Evolutionary conservation across 1,284 basidiomycete genomes (phyloP).

Genomic region (Xanthoconium separans): DNA sequence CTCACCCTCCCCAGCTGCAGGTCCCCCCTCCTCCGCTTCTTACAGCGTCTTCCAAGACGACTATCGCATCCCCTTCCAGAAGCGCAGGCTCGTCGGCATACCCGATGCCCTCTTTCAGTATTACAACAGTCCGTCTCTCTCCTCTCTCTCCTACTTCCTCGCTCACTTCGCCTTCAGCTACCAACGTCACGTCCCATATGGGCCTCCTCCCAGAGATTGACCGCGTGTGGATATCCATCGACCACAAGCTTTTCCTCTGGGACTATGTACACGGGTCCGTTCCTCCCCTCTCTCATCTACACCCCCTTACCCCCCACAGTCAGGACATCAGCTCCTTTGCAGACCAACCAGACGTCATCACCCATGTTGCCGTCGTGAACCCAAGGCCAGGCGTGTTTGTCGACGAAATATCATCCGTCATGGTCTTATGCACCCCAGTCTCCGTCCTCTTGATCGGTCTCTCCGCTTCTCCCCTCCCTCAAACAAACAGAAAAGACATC

Average conservation of each 20-base stretch:
- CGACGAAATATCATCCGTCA: constrained; percentile 86
- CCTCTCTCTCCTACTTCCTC: neutral
- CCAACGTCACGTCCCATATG: constrained; percentile 70
- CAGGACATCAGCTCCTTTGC: constrained; percentile 87
- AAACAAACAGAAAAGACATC: constrained; percentile 64
- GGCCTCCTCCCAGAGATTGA: constrained; percentile 93
- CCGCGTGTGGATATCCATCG: constrained; percentile 93
- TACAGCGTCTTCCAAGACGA: constrained; percentile 80
- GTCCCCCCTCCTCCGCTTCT: constrained; percentile 63
- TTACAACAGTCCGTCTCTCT: constrained; percentile 60
- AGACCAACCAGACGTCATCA: constrained; percentile 90
- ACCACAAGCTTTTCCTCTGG: constrained; percentile 95
- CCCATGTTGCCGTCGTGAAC: constrained; percentile 80
- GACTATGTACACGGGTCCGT: constrained; percentile 90
- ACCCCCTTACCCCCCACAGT: constrained; percentile 37
- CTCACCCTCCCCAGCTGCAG: constrained; percentile 44
- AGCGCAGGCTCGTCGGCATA: constrained; percentile 72
- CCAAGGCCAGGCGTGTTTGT: constrained; percentile 86
- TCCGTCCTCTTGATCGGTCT: constrained; percentile 87
- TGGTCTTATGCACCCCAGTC: constrained; percentile 88
- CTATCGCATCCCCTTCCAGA: constrained; percentile 78
- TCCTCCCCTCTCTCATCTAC: neutral
- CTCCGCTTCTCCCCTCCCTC: constrained; percentile 52
- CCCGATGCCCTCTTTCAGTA: constrained; percentile 83
- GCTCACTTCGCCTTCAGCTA: constrained; percentile 40